Evolutionary conservation across 73 alveolate genomes (phyloP).

Genomic region (Paramecium primaurelia): DNA sequence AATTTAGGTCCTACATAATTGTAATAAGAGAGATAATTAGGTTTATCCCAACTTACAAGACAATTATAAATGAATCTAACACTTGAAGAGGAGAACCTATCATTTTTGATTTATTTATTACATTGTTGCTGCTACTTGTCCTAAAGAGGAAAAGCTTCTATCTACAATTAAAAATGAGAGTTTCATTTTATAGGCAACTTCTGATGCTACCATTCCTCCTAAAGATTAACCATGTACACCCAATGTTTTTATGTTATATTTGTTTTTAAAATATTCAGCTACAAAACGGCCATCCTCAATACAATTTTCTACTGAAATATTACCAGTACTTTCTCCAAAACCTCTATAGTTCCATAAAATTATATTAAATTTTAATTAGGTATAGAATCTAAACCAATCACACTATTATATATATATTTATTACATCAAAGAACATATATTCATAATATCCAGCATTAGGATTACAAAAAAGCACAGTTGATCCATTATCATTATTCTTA

Average conservation of each 20-base stretch:
- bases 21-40: not conserved
- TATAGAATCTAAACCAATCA: slow-evolving; percentile 74
- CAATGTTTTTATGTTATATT: slow-evolving; percentile 36
- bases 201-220: slow-evolving; percentile 78
- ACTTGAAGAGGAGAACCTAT: not conserved
- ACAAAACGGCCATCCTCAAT: slow-evolving; percentile 66
- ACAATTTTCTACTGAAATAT: slow-evolving; percentile 54
- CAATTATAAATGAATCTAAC: not conserved
- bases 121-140: not conserved
- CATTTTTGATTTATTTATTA: not conserved
- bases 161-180: not conserved
- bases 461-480: slow-evolving; percentile 70
- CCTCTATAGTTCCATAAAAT: slow-evolving; percentile 79
- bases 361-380: slow-evolving; percentile 64
- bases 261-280: slow-evolving; percentile 60
- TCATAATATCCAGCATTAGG: slow-evolving; percentile 82
- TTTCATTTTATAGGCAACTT: slow-evolving; percentile 50
- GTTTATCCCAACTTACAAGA: not conserved
- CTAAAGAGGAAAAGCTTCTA: slow-evolving; percentile 23
- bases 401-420: slow-evolving; percentile 41
- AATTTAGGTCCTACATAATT: slow-evolving; percentile 5
- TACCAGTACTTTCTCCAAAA: slow-evolving; percentile 78
- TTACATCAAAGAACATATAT: slow-evolving; percentile 54
- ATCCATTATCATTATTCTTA: not conserved
- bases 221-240: slow-evolving; percentile 75